Conservation (phyloP, 139 green algal genomes). For the Chlorella vulgaris region DNA sequence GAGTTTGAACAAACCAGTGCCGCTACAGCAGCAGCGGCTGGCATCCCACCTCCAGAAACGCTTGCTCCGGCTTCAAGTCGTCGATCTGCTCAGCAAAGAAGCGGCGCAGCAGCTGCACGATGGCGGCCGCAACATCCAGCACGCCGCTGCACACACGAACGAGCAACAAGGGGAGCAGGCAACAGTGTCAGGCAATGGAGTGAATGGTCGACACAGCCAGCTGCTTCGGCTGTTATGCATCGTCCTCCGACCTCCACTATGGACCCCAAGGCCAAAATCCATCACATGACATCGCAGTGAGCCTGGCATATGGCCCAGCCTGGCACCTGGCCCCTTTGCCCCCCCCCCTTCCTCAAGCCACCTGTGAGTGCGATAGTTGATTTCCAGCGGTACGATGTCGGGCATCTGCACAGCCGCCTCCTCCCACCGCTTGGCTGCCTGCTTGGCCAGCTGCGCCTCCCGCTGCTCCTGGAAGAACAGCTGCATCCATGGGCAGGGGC, state of each 20-base stretch:
- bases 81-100: constrained; percentile 74
- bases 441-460: neutral
- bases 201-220: neutral
- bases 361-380: constrained; percentile 69
- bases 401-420: constrained; percentile 39
- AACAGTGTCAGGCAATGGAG: neutral
- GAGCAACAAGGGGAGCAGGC: neutral
- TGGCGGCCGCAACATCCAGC: constrained; percentile 64
- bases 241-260: no score
- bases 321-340: neutral
- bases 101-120: constrained; percentile 65
- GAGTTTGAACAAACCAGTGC: no score
- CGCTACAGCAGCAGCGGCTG: no score
- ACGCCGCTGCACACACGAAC: no score
- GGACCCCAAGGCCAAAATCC: no score
- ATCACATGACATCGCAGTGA: no score
- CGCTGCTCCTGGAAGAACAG: constrained; percentile 56
- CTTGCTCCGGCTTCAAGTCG: constrained; percentile 60
- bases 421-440: neutral
- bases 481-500: constrained; percentile 6
- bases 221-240: neutral
- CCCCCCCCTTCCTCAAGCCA: no score
- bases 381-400: constrained; percentile 32
- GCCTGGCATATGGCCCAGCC: neutral
- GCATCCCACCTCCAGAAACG: constrained; percentile 55